Conservation (phyloP, 306 rosid genomes). For the Glycine latifolia region DNA sequence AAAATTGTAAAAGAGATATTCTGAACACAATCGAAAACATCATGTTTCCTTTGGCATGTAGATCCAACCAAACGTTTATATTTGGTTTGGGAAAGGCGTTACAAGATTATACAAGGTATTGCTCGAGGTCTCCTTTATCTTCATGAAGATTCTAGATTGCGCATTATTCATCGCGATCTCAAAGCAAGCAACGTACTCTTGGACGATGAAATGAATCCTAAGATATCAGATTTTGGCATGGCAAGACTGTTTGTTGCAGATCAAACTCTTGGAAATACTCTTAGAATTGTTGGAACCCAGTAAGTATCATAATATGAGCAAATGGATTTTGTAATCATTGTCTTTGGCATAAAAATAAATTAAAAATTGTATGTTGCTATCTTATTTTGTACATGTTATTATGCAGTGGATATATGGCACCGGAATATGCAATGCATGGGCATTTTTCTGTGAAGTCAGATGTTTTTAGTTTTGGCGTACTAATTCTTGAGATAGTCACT, state of each 20-base stretch:
- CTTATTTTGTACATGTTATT: not conserved
- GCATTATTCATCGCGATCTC: constrained; percentile 16
- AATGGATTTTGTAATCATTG: too few species aligned
- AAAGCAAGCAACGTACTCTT: constrained; percentile 56
- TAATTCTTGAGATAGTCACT: constrained; percentile 11
- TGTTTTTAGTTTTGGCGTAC: constrained; percentile 18
- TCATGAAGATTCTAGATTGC: constrained; percentile 51
- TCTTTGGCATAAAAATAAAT: too few species aligned
- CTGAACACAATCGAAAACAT: too few species aligned
- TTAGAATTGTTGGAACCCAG: constrained; percentile 50
- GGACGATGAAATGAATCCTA: constrained; percentile 47
- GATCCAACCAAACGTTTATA: constrained; percentile 37
- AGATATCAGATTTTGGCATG: constrained; percentile 60
- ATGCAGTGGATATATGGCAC: constrained; percentile 22
- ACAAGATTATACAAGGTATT: constrained; percentile 50
- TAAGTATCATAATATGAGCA: constrained; percentile 33
- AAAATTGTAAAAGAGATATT: too few species aligned
- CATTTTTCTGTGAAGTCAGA: not conserved
- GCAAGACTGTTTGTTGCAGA: constrained; percentile 43
- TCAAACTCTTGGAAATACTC: constrained; percentile 48
- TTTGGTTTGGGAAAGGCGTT: constrained; percentile 48
- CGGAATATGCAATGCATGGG: not conserved
- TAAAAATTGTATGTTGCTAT: too few species aligned
- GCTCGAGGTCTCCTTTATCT: constrained; percentile 52
- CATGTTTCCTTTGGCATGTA: not conserved